Base-by-base conservation (phyloP, 345 rosid species). In the Geranium rotundifolium region DNA sequence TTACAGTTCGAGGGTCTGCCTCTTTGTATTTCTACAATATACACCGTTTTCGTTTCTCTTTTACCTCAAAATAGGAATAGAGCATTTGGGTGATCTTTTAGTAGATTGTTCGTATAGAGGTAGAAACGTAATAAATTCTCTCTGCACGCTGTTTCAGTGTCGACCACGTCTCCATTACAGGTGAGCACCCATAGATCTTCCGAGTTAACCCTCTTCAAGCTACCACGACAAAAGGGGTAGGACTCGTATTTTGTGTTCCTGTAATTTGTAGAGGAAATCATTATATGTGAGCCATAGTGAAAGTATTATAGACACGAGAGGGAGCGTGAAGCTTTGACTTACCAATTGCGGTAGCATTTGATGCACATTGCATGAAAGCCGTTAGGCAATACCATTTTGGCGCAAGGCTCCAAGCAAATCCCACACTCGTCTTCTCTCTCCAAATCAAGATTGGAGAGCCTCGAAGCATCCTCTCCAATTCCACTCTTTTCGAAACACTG, bases 391-490 rank as follows among this genome's bases (percentile, higher is more conserved):
- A 90, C 99, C 87, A 93, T 82, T 69, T 88, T 90, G 58, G 96
- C 81, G 76, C 97, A 93, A 49, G 95, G 92, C 81, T 86, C 97
- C 69, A 93, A 84, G 83, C 99, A 93, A 63, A 93, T 93, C 62
- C 96, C 99, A 20, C 99, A 93, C 77, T 93, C 99, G 34, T 88
- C 89, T 79, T 93, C 99, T 74, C 97, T 85, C 61, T 90, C 95
- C 41, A 75, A 67, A 72, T 90, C 91, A 29, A 79, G 31, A 68
- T 76, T 79, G 56, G 70, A 55, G 59, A 76, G 59, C 76, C 75
- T 80, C 39, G 27, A 23, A 23, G 41, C 68, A 67, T 79, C 84
- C 23, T 75, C 80, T 50, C 82, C 85, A 50, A 69, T 61, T 63
- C 70, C 77, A 77, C 74, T 84, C 74, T 80, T 79, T 18, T 70